Evolutionary conservation across 768 basidiomycete genomes (phyloP).

Genomic region (Boletus rubroflammeus): DNA sequence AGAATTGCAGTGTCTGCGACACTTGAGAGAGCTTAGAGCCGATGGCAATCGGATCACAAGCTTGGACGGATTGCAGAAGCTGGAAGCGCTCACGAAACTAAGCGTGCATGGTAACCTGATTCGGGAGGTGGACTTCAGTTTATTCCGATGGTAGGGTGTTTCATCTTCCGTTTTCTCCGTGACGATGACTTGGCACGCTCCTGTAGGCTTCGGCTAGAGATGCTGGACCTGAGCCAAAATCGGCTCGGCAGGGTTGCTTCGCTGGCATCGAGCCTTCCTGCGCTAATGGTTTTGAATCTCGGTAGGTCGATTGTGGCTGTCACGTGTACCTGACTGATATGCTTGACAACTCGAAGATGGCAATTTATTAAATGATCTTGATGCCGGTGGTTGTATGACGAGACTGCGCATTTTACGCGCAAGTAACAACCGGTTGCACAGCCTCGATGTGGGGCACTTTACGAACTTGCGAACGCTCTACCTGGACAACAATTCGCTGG

Average conservation of each 20-base stretch:
- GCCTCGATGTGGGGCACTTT: slow-evolving; percentile 60
- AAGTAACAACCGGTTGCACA: slow-evolving; percentile 74
- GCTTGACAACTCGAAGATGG: slow-evolving; percentile 49
- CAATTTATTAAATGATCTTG: slow-evolving; percentile 60
- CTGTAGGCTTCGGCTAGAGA: slow-evolving; percentile 61
- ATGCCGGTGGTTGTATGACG: slow-evolving; percentile 52
- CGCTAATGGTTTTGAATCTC: slow-evolving; percentile 71
- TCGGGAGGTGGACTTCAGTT: slow-evolving; percentile 52
- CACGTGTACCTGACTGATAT: slow-evolving; percentile 16
- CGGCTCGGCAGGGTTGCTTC: slow-evolving; percentile 55
- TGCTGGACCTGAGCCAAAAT: slow-evolving; percentile 81
- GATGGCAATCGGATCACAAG: slow-evolving; percentile 78
- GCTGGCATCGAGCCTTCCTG: slow-evolving; percentile 52
- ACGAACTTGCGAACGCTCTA: slow-evolving; percentile 84
- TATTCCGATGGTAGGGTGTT: slow-evolving; percentile 59
- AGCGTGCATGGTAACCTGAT: slow-evolving; percentile 77
- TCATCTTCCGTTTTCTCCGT: slow-evolving; percentile 5
- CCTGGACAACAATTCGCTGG: slow-evolving; percentile 78
- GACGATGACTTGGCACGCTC: slow-evolving; percentile 12
- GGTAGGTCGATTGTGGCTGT: slow-evolving; percentile 52
- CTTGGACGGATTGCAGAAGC: slow-evolving; percentile 70
- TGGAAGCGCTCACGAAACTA: slow-evolving; percentile 82
- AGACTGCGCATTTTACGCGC: slow-evolving; percentile 80
- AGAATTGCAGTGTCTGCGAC: slow-evolving; percentile 84
- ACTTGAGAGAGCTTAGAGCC: slow-evolving; percentile 85